phyloP scores from a whole-genome alignment of 2,329 filamentous ascomycete species.

The Neoscytalidium dimidiatum region DNA sequence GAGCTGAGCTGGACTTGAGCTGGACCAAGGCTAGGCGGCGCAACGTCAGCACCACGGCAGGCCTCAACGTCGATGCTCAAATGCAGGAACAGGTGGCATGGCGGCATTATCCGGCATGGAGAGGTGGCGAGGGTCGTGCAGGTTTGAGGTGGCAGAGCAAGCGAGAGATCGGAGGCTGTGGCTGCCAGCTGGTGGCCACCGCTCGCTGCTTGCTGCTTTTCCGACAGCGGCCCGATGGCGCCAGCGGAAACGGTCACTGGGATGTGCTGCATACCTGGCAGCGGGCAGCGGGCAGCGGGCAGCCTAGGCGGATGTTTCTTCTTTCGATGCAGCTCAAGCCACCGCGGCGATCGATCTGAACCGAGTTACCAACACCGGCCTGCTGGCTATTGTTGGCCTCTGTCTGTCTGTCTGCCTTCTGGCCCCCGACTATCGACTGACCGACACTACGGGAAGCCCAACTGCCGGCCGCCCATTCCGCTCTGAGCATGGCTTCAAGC shows the following conservation, averaged over 20 bases:
- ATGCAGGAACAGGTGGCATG: background rate
- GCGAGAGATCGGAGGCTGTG: background rate
- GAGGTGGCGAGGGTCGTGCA: background rate
- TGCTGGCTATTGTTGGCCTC: background rate
- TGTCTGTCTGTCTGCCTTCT: background rate
- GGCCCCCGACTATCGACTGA: background rate
- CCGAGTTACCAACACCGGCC: background rate
- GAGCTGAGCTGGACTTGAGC: no score
- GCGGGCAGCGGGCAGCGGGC: no score
- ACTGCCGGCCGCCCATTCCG: background rate
- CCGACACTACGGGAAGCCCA: background rate
- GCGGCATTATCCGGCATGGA: background rate
- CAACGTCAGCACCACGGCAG: background rate
- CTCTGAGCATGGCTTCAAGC: background rate
- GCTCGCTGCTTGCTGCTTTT: background rate
- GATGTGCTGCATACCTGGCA: no score
- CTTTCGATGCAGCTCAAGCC: background rate
- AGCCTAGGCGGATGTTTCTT: background rate
- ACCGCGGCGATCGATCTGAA: background rate
- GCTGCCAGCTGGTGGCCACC: background rate
- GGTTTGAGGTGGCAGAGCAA: background rate
- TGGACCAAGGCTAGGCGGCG: no score
- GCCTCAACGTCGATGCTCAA: no score
- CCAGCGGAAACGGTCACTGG: background rate
- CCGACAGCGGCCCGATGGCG: background rate